Base-by-base conservation (phyloP, 768 basidiomycete species). In the Kwoniella dejecticola region DNA sequence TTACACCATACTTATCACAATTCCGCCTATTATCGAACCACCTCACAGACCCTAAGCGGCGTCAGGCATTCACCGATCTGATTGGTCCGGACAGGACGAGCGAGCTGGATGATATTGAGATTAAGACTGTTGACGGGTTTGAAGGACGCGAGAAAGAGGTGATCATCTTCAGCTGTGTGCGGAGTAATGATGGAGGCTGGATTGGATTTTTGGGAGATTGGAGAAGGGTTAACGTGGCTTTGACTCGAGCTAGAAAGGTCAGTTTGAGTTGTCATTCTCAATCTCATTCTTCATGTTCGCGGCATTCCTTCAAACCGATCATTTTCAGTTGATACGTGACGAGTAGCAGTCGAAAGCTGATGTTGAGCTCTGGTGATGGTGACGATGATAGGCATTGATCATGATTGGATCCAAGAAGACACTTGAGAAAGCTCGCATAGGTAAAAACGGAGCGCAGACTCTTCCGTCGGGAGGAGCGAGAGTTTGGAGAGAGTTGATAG, bases 41-140 rank as follows among this genome's bases (percentile, higher is more conserved):
- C 19, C 82, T 91, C 69, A 85, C 83, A 65, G 62, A 70, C 29
- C 30, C 49, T 2, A 47, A 33, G 62, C 84, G 85, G 52, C 78
- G 78, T 41, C 76, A 76, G 50, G 85, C 86, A 0, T 88, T 91
- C 74, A 76, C 79, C 38, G 72, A 78, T 5, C 82, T 85, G 0
- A 82, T 94, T 23, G 91, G 91, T 21, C 78, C 83, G 13, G 83
- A 83, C 46, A 86, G 90, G 24, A 85, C 83, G 19, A 81, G 84
- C 79, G 86, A 93, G 66, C 77, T 91, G 6, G 72, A 80, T 0
- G 76, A 84, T 53, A 83, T 96, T 52, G 92, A 95, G 77, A 84
- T 95, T 70, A 90, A 89, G 81, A 95, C 92, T 0, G 92, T 96
- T 13, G 92, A 96, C 69, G 92, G 92, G 19, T 96, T 94, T 76